phyloP scores from a whole-genome alignment of 2,329 filamentous ascomycete genomes.

The Corynespora cassiicola region DNA sequence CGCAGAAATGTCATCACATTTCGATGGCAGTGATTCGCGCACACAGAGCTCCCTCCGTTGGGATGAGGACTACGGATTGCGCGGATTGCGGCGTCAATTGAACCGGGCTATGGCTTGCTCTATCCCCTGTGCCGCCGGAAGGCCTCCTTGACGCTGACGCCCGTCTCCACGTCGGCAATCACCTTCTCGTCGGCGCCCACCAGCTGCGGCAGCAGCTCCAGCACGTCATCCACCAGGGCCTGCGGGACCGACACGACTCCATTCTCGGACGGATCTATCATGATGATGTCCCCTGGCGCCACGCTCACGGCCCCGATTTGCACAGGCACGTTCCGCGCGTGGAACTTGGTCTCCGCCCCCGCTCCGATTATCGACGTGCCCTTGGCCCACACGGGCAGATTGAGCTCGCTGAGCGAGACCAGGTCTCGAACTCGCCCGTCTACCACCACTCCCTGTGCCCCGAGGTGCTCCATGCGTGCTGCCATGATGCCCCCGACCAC shows the following conservation, averaged over 20 bases:
- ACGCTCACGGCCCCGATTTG: slow-evolving; percentile 46
- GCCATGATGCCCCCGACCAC: slow-evolving; percentile 81
- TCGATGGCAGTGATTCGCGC: slow-evolving; percentile 23
- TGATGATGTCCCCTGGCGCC: slow-evolving; percentile 67
- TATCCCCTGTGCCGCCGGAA: slow-evolving; percentile 64
- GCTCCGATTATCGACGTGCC: slow-evolving; percentile 65
- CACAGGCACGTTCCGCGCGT: slow-evolving; percentile 56
- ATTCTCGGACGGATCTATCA: slow-evolving; percentile 70
- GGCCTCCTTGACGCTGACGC: slow-evolving; percentile 69
- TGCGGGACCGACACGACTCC: slow-evolving; percentile 73
- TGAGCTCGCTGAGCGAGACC: slow-evolving; percentile 62
- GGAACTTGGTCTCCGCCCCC: slow-evolving; percentile 63
- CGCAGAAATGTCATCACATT: slow-evolving; percentile 29
- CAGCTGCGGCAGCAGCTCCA: slow-evolving; percentile 61
- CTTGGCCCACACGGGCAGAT: slow-evolving; percentile 65
- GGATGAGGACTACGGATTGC: background rate
- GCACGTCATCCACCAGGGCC: slow-evolving; percentile 64
- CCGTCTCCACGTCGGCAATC: slow-evolving; percentile 65
- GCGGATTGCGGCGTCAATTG: slow-evolving; percentile 2
- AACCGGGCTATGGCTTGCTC: slow-evolving; percentile 1
- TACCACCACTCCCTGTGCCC: slow-evolving; percentile 68
- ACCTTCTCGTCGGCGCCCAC: slow-evolving; percentile 52
- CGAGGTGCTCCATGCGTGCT: slow-evolving; percentile 68
- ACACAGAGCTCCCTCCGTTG: slow-evolving; percentile 1
- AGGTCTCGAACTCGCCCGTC: slow-evolving; percentile 73